Evolutionary conservation across 805 yeast genomes (phyloP), one percentile per base, ranked within the genome.

Genomic region (Candida gorgasii): DNA sequence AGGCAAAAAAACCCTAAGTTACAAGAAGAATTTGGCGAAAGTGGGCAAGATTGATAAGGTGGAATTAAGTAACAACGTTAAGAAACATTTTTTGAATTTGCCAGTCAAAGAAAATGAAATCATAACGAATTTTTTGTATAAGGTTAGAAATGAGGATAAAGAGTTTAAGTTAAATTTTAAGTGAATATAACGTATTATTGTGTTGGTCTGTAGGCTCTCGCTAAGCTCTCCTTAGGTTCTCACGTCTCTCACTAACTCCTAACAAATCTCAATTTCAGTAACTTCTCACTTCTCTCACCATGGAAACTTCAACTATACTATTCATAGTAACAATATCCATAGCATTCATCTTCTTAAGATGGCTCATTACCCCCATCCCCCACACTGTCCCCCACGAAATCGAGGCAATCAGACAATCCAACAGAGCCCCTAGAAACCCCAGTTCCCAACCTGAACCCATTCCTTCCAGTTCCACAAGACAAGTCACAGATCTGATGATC

Each of bases 41-140:
- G 36, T 42, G 2, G 69, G 69, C 36, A 63, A 87, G 35, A 69
- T 82, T 7, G 55, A 80, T 36, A 85, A 82, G 58, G 28, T 44
- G 6, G 86, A 81, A 47, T 71, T 84, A 23, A 84, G 88, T 0
- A 61, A 60, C 2, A 74, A 73, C 18, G 80, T 82, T 18, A 83
- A 80, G 62, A 76, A 75, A 42, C 97, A 92, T 61, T 88, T 90
- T 52, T 53, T 73, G 49, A 69, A 60, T 39, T 46, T 69, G 18
- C 73, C 77, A 9, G 80, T 81, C 3, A 81, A 86, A 52, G 99
- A 92, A 57, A 80, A 84, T 44, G 98, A 92, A 53, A 80, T 86
- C 23, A 81, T 92, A 29, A 88, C 96, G 27, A 89, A 86, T 54
- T 93, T 92, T 59, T 72, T 93, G 42, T 93, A 92, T 66, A 83